A percentile compares a stretch with the other conserved stretches of the same genome.
These are phyloP conservation scores for Saturnispora zaruensis DNA, from an alignment of 805 yeast species.

Conservation along the genomic window DNA sequence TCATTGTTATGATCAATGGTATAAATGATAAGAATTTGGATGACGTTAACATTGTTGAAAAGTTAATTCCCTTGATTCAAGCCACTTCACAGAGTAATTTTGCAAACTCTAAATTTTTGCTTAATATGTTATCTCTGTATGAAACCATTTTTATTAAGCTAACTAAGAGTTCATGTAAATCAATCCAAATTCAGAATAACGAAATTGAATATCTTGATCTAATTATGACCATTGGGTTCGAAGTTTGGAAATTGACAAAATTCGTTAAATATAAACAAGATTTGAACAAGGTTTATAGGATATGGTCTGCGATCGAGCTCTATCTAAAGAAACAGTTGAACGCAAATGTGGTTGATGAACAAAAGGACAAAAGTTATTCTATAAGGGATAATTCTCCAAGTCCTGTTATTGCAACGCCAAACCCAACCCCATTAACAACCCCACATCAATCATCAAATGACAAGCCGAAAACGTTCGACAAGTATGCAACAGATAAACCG, in stretches of 20 bases:
- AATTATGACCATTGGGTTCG: slow-evolving; percentile 27
- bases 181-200: slow-evolving; percentile 18
- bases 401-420: slow-evolving; percentile 3
- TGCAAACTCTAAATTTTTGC: slow-evolving; percentile 19
- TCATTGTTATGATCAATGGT: slow-evolving; percentile 42
- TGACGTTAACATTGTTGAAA: slow-evolving; percentile 62
- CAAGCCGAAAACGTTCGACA: not conserved
- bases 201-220: slow-evolving; percentile 25
- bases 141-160: slow-evolving; percentile 24
- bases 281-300: slow-evolving; percentile 16
- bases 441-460: not conserved
- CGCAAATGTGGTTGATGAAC: not conserved
- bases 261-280: slow-evolving; percentile 20
- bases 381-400: not conserved
- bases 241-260: slow-evolving; percentile 28
- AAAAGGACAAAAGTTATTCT: not conserved
- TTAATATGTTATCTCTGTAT: slow-evolving; percentile 25
- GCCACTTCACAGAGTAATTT: slow-evolving; percentile 28
- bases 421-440: not conserved
- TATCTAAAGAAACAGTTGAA: slow-evolving; percentile 11
- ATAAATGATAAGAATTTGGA: slow-evolving; percentile 50
- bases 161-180: slow-evolving; percentile 15
- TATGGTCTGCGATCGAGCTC: slow-evolving; percentile 12
- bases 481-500: not conserved
- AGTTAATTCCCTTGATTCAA: slow-evolving; percentile 65